Conservation (phyloP, 352 stramenopile species). For the Poterioochromonas sp. region DNA sequence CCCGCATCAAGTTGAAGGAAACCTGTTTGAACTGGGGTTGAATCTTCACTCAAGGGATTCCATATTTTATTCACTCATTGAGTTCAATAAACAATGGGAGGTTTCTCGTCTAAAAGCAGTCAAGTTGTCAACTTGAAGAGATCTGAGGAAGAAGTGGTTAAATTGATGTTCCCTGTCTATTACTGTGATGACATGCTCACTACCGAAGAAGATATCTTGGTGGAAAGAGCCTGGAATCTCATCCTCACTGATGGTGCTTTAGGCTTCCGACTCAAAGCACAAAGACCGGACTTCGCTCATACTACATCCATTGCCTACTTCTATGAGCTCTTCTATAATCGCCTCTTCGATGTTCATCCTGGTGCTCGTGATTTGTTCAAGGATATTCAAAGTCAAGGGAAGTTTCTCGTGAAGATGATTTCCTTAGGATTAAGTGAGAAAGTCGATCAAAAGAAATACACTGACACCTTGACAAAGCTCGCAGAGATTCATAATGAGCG, state of each 20-base stretch:
- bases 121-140: no score
- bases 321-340: neutral
- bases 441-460: neutral
- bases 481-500: neutral
- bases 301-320: neutral
- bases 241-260: neutral
- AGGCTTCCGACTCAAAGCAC: neutral
- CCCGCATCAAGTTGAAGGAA: no score
- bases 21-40: no score
- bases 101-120: no score
- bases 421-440: neutral
- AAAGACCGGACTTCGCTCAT: neutral
- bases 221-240: neutral
- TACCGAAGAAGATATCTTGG: neutral
- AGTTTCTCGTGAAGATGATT: neutral
- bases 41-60: no score
- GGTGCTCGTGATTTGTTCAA: neutral
- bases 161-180: no score
- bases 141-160: no score
- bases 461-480: neutral
- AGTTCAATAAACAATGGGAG: no score
- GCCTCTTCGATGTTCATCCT: slow-evolving; percentile 18
- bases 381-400: neutral
- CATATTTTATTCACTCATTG: no score
- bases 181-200: no score